Evolutionary conservation across 2,329 filamentous ascomycete species (phyloP).

Genomic region (Ophiostoma perfectum): DNA sequence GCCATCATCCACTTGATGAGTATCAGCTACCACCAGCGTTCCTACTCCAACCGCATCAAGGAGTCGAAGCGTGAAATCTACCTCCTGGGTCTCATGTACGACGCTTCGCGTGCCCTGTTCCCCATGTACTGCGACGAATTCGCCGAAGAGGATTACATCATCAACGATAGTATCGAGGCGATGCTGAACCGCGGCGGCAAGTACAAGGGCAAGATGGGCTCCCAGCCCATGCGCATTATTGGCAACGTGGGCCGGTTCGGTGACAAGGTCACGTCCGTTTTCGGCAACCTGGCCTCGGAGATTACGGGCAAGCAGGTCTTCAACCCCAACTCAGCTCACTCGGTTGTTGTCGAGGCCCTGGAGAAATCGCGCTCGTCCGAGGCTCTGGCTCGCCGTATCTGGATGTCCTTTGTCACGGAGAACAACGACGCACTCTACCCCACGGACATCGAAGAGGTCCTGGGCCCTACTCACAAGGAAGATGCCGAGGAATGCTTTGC

Average conservation of each 20-base stretch:
- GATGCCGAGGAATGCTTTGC: conserved; percentile 84
- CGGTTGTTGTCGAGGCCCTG: conserved; percentile 80
- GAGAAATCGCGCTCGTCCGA: conserved; percentile 80
- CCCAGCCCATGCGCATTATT: conserved; percentile 69
- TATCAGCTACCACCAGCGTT: conserved; percentile 78
- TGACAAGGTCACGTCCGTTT: conserved; percentile 87
- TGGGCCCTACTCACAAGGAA: conserved; percentile 65
- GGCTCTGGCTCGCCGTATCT: conserved; percentile 87
- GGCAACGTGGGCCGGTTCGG: conserved; percentile 71
- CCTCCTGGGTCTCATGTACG: conserved; percentile 78
- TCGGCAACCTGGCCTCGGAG: conserved; percentile 89
- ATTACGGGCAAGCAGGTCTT: conserved; percentile 95
- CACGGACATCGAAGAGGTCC: conserved; percentile 82
- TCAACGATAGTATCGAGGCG: conserved; percentile 76
- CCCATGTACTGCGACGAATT: conserved; percentile 92
- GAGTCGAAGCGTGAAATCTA: conserved; percentile 82
- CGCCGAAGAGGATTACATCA: conserved; percentile 82
- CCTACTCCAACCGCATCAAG: conserved; percentile 77
- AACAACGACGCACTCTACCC: conserved; percentile 71
- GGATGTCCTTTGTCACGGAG: conserved; percentile 97
- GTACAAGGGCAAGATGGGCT: conserved; percentile 47
- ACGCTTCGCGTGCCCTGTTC: conserved; percentile 82
- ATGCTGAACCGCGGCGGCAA: conserved; percentile 42
- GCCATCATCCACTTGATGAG: conserved; percentile 75
- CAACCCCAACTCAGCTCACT: conserved; percentile 85